Conservation (phyloP, 208 protist species). For the Balamuthia mandrillaris region DNA sequence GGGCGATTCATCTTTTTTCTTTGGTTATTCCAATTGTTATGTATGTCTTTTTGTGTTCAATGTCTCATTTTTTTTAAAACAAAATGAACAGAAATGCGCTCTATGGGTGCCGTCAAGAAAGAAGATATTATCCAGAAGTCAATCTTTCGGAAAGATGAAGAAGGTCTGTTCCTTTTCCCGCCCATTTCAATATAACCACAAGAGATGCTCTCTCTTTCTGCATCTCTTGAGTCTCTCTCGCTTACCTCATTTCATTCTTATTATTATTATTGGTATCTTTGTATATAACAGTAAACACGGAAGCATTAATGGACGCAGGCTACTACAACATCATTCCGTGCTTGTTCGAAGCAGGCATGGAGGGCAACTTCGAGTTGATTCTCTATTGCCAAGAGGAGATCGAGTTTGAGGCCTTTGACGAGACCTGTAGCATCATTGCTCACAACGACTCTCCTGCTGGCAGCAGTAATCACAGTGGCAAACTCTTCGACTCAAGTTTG, state of each 20-base stretch:
- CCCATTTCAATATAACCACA: background rate
- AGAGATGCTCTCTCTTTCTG: background rate
- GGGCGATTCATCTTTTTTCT: too few relatives aligned
- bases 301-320: background rate
- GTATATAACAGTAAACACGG: background rate
- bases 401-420: background rate
- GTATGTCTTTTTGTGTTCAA: too few relatives aligned
- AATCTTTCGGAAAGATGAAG: conserved; percentile 24
- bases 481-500: background rate
- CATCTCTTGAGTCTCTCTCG: background rate
- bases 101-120: background rate
- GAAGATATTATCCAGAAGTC: conserved; percentile 18
- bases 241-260: background rate
- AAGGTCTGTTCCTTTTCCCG: background rate
- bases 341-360: conserved; percentile 9
- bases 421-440: background rate
- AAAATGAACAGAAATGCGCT: background rate
- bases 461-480: background rate
- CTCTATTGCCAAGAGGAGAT: background rate
- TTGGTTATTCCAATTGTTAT: too few relatives aligned
- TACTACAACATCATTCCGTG: conserved; percentile 28
- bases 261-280: background rate
- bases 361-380: conserved; percentile 22
- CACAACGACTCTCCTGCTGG: background rate
- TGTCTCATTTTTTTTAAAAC: background rate